Evolutionary conservation across 163 green algal genomes (phyloP).

Genomic region (Scenedesmus sp.): DNA sequence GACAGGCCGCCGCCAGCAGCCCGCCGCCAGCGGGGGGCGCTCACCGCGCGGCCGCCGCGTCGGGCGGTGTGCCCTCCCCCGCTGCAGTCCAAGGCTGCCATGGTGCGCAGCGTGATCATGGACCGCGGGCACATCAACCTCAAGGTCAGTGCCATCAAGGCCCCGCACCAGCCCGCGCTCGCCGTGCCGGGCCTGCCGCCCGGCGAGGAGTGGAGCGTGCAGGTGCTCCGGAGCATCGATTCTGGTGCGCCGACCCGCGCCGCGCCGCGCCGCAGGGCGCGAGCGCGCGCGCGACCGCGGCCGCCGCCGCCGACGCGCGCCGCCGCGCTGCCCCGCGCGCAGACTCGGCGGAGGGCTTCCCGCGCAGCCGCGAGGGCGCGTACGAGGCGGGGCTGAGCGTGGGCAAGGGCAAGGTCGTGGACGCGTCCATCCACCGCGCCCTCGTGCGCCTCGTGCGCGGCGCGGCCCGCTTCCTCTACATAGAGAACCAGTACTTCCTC

Average conservation of each 20-base stretch:
- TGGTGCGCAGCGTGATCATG: too few species aligned
- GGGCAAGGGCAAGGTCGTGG: slow-evolving; percentile 50
- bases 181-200: neutral
- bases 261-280: too few species aligned
- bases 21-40: too few species aligned
- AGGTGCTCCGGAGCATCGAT: slow-evolving; percentile 45
- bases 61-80: too few species aligned
- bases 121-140: slow-evolving; percentile 1
- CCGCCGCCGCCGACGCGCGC: too few species aligned
- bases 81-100: too few species aligned
- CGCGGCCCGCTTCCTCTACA: slow-evolving; percentile 70
- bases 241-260: slow-evolving; percentile 21
- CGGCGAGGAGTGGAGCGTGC: slow-evolving; percentile 32
- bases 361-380: neutral
- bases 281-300: too few species aligned
- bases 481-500: slow-evolving; percentile 67
- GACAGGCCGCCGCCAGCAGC: too few species aligned
- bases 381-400: slow-evolving; percentile 30
- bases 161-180: neutral
- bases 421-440: slow-evolving; percentile 54
- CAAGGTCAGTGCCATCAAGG: slow-evolving; percentile 19
- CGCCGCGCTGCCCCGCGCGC: too few species aligned
- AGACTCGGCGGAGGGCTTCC: slow-evolving; percentile 40
- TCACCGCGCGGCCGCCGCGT: too few species aligned
- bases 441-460: slow-evolving; percentile 65